Base-by-base conservation (phyloP, 768 basidiomycete genomes). In the Psilocybe subaeruginosa region DNA sequence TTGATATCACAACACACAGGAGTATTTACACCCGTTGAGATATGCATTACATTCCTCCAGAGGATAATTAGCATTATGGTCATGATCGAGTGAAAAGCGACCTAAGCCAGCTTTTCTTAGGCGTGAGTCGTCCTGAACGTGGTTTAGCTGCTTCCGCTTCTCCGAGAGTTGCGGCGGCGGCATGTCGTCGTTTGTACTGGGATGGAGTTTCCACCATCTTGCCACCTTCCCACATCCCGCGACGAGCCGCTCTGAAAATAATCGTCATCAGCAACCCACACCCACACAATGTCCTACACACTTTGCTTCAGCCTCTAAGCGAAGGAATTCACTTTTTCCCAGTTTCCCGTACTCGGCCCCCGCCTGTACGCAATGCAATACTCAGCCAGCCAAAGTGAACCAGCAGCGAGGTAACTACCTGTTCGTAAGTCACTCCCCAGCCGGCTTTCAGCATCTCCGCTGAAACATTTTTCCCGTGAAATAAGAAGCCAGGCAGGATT, bases 371-470 rank as follows among this genome's bases (percentile, higher is more conserved):
- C 52, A 17, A 48, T 55, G 33, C 14, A 23, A 23, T 23, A 23
- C 23, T 23, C 23, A 23, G 23, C 23, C 2, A 23, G 23, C 23
- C 23, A 23, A 23, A 23, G 23, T 23, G 23, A 23, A 23, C 0
- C 23, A 23, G 23, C 23, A 41, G 14, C 31, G 16, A 0, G 33
- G 47, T 17, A 56, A 43, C 5, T 41, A 80, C 81, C 72, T 91
- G 89, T 58, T 86, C 83, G 68, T 97, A 97, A 0, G 85, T 88
- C 0, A 84, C 83, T 0, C 78, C 95, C 79, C 87, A 89, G 3
- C 95, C 95, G 0, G 87, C 84, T 19, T 82, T 82, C 1, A 97
- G 75, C 93, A 97, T 95, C 65, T 92, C 87, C 2, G 85, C 74
- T 2, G 86, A 81, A 17, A 90, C 76, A 65, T 77, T 77, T 63